Evolutionary conservation across 257 asterid species (phyloP), one percentile per base, ranked within the genome.

Genomic region (Solanum corneliomulleri): DNA sequence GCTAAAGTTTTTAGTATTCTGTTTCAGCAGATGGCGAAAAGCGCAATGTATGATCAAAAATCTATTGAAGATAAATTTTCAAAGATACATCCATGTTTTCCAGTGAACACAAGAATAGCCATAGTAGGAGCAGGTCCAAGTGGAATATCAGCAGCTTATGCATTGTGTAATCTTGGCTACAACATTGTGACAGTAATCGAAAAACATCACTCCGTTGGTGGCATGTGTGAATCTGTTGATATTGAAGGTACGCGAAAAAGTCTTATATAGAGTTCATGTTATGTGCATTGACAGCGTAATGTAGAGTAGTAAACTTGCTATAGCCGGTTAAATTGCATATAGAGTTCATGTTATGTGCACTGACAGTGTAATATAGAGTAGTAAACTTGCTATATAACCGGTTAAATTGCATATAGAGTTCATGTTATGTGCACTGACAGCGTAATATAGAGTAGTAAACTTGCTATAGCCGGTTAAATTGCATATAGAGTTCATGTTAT

Each of bases 121-220:
- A 87, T 94, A 69, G 85, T 95, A 86, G 98, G 98, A 25, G 98
- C 94, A 20, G 98, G 98, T 27, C 98, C 98, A 7, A 94, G 98
- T 82, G 98, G 98, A 9, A 74, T 95, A 87, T 94, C 98, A 23
- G 94, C 98, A 10, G 97, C 98, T 15, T 93, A 93, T 71, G 97
- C 97, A 20, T 86, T 95, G 49, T 88, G 91, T 64, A 94, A 87
- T 87, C 96, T 94, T 14, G 98, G 98, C 37, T 95, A 94, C 92
- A 90, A 87, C 39, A 93, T 92, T 66, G 93, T 94, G 14, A 93
- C 96, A 10, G 89, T 95, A 68, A 89, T 95, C 49, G 98, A 95
- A 87, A 95, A 94, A 87, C 91, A 94, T 91, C 97, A 92, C 91
- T 91, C 95, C 2, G 98, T 95, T 14, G 92, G 98, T 89, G 98